Evolutionary conservation across 1,284 basidiomycete species (phyloP).

Genomic region (Pseudozyma hubeiensis): DNA sequence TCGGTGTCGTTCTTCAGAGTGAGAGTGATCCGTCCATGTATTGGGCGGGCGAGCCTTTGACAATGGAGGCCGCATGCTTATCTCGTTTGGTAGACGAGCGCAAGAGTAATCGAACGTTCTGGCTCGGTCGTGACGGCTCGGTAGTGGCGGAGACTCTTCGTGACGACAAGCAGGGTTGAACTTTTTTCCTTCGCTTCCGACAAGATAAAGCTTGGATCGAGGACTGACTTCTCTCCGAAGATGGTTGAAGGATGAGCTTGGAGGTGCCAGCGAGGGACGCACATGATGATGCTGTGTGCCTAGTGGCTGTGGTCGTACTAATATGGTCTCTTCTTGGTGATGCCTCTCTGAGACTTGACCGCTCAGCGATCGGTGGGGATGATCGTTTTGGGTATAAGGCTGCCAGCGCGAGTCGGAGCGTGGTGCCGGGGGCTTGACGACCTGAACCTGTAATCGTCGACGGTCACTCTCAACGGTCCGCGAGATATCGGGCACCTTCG

Average conservation of each 20-base stretch:
- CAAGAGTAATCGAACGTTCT: conserved; percentile 26
- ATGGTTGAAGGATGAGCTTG: no score
- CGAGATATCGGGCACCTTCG: not conserved
- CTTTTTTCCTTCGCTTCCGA: not conserved
- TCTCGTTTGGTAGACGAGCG: conserved; percentile 9
- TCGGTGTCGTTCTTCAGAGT: not conserved
- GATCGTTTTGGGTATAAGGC: no score
- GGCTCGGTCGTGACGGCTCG: not conserved
- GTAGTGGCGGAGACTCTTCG: conserved; percentile 1
- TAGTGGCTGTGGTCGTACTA: no score
- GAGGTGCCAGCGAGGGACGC: not conserved
- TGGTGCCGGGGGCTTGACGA: no score
- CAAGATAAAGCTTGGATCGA: not conserved
- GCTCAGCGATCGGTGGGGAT: no score
- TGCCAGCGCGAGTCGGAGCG: no score
- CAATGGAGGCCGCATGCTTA: conserved; percentile 2
- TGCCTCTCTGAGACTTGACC: no score
- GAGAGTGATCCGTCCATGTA: not conserved
- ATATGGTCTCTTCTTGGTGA: no score
- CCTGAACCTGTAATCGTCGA: not conserved
- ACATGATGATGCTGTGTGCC: not conserved
- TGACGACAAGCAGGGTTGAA: not conserved
- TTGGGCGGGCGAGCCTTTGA: not conserved
- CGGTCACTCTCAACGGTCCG: not conserved
- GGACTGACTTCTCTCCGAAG: no score